Evolutionary conservation across 1,284 basidiomycete species (phyloP), one percentile per base, ranked within the genome.

Genomic region (Rhodotorula sp.): DNA sequence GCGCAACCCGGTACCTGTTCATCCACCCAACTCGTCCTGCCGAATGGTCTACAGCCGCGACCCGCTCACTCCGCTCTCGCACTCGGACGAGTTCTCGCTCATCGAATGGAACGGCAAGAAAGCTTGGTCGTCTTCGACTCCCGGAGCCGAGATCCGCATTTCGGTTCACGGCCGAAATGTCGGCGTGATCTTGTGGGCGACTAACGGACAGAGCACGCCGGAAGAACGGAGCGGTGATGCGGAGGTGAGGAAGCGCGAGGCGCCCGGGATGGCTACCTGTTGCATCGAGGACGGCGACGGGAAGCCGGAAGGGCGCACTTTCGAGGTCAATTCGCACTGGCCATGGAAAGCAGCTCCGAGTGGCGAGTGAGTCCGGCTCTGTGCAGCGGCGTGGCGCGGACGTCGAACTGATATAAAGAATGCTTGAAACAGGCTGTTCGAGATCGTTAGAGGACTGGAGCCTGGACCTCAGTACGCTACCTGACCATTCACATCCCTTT

Each of bases 111-210:
- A 62, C 62, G 62, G 62, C 37, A 72, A 75, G 51, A 44, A 42
- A 6, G 73, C 73, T 0, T 65, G 66, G 66, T 30, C 45, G 7
- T 66, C 73, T 1, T 30, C 44, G 12, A 56, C 55, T 4, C 60
- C 64, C 17, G 73, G 73, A 10, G 24, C 48, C 1, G 61, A 56
- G 45, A 66, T 75, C 66, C 64, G 68, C 22, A 66, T 75, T 60
- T 20, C 49, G 4, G 70, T 70, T 46, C 53, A 12, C 8, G 73
- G 73, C 4, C 64, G 68, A 2, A 53, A 62, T 33, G 62, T 75
- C 18, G 73, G 73, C 14, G 4, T 75, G 17, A 72, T 75, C 45
- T 61, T 72, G 12, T 72, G 64, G 48, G 59, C 65, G 15, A 66
- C 64, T 45, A 58, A 53, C n/a, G 68, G 64, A 4, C 53, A 46